Conservation (phyloP, 805 yeast species). For the Yarrowia divulgata region DNA sequence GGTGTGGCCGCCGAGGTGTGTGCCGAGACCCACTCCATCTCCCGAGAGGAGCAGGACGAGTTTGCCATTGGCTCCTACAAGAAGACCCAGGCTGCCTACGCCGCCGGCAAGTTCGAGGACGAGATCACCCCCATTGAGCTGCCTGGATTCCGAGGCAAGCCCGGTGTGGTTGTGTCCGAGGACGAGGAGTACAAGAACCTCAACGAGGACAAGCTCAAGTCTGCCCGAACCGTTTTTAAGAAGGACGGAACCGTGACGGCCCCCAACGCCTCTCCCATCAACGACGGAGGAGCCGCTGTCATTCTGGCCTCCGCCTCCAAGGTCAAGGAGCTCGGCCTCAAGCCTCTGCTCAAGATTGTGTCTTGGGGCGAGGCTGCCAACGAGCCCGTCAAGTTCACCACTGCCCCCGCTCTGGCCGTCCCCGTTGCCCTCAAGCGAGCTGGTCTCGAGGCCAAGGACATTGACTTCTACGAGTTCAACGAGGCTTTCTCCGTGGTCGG, state of each 20-base stretch:
- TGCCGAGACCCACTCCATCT: slow-evolving; percentile 76
- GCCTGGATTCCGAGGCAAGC: slow-evolving; percentile 88
- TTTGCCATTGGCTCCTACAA: slow-evolving; percentile 85
- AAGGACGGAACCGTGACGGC: slow-evolving; percentile 97
- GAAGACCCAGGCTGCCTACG: slow-evolving; percentile 83
- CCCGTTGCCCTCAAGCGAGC: slow-evolving; percentile 96
- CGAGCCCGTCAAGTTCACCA: slow-evolving; percentile 92
- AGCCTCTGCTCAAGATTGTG: slow-evolving; percentile 84
- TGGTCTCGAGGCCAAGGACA: slow-evolving; percentile 64
- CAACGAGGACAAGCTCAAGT: slow-evolving; percentile 73
- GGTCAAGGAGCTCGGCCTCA: slow-evolving; percentile 82
- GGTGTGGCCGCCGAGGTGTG: slow-evolving; percentile 98
- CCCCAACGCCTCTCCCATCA: slow-evolving; percentile 93
- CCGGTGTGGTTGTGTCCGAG: slow-evolving; percentile 69
- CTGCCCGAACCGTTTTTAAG: slow-evolving; percentile 95
- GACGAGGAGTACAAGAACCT: slow-evolving; percentile 89
- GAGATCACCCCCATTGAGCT: slow-evolving; percentile 90
- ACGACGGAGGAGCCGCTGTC: slow-evolving; percentile 98
- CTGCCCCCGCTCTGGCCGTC: slow-evolving; percentile 93
- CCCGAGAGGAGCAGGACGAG: slow-evolving; percentile 89
- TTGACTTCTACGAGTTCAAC: slow-evolving; percentile 93
- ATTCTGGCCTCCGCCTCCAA: slow-evolving; percentile 84
- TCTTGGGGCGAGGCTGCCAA: slow-evolving; percentile 99
- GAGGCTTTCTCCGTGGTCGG: slow-evolving; percentile 99
- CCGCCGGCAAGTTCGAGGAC: slow-evolving; percentile 75